A percentile compares a stretch with the other conserved stretches of the same genome.
Conservation (phyloP, 331 rosid species). For the Saraca asoca region DNA sequence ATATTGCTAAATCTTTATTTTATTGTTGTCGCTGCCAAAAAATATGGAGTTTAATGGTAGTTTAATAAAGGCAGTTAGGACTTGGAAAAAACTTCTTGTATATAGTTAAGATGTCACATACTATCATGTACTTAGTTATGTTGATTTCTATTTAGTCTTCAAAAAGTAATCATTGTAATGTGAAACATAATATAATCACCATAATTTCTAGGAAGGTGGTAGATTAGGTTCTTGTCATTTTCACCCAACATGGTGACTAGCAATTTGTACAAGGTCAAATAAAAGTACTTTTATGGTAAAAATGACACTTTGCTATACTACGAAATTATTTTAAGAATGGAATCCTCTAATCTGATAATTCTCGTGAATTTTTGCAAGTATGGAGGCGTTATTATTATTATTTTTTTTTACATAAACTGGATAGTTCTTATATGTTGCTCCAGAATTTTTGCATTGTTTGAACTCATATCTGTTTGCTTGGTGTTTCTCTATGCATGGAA, state of each 20-base stretch:
- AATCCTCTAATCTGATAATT: background rate
- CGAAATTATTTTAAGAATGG: background rate
- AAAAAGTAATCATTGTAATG: background rate
- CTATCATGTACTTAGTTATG: background rate
- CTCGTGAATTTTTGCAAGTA: background rate
- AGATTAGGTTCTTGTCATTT: constrained; percentile 1
- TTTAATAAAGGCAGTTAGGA: too few relatives aligned
- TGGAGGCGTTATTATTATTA: too few relatives aligned
- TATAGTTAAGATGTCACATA: too few relatives aligned
- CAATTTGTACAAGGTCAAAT: background rate
- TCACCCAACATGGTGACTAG: constrained; percentile 8
- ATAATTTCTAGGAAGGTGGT: background rate
- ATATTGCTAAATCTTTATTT: background rate
- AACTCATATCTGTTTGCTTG: too few relatives aligned
- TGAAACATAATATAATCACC: constrained; percentile 6
- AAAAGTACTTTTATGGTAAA: background rate
- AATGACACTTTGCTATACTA: background rate
- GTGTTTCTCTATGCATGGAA: too few relatives aligned
- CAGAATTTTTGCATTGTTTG: background rate
- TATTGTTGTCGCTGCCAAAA: too few relatives aligned
- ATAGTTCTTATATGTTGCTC: constrained; percentile 8
- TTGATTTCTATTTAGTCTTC: background rate
- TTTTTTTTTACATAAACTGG: background rate
- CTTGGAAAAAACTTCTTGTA: too few relatives aligned
- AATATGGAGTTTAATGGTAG: too few relatives aligned